Evolutionary conservation across 176 grass and related monocot species (phyloP), one percentile per base, ranked within the genome.

Genomic region (Zea luxurians): DNA sequence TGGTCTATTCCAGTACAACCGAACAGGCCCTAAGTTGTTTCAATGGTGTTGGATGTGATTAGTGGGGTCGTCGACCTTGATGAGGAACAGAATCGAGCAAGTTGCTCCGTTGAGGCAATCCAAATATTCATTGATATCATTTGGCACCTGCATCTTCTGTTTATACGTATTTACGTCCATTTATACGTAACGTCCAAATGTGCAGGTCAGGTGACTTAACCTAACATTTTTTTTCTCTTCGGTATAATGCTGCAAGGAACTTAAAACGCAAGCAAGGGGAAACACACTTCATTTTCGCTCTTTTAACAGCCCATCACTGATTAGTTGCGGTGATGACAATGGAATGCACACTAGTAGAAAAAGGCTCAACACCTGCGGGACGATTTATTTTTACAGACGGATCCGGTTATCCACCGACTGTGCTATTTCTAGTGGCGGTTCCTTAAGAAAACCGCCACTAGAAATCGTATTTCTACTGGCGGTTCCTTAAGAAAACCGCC

Each of bases 51-150:
- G 58, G 4, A 70, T 53, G 43, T 38, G 15, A 45, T 64, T 54
- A 54, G 66, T 45, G 36, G 35, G 63, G 45, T 65, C 15, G 66
- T 71, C 78, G 44, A 64, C 63, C 44, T 41, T 58, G 54, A 58
- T 9, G 54, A 20, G 40, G 8, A 45, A 6, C 52, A 43, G 37
- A 54, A 70, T 52, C n/a, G 0, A 36, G 21, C 50, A 16, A 70
- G 50, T 36, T 55, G 37, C 40, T 64, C 21, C 16, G 6, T 70
- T 6, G 41, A 15, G 16, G 10, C 43, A 77, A 63, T 40, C 57
- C 10, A 45, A 58, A 18, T 67, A 45, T 62, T 53, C 11, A 35
- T 76, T n/a, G 2, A 55, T 34, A 3, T 61, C 37, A 38, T 4
- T 43, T 27, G 66, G 43, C 15, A 13, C 18, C 17, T 46, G 12